phyloP scores from a whole-genome alignment of 2,329 filamentous ascomycete genomes.

The Coleophoma cylindrospora region DNA sequence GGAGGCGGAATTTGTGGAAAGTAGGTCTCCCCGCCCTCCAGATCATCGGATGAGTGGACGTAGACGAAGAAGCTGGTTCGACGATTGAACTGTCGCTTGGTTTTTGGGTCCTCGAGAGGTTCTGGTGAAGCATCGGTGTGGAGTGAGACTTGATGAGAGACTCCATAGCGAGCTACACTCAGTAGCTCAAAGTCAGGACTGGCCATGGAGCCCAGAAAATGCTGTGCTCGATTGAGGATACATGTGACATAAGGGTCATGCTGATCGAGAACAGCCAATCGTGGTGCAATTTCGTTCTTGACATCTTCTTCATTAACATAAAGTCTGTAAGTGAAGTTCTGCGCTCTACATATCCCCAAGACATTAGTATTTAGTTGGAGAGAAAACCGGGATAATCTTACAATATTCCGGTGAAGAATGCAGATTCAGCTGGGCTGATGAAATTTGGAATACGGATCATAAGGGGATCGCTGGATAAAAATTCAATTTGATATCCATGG shows the following conservation, averaged over 20 bases:
- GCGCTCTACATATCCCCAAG: not conserved
- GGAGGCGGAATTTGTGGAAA: not conserved
- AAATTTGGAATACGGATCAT: not conserved
- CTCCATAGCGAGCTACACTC: not conserved
- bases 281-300: not conserved
- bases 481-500: not conserved
- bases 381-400: not conserved
- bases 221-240: not conserved
- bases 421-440: not conserved
- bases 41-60: not conserved
- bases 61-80: not conserved
- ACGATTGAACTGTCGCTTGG: not conserved
- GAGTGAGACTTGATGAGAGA: not conserved
- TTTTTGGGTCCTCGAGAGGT: not conserved
- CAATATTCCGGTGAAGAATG: not conserved
- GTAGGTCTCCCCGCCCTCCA: not conserved
- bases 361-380: not conserved
- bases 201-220: not conserved
- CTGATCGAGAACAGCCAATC: not conserved
- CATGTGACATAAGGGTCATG: not conserved
- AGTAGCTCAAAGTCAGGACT: not conserved
- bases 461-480: not conserved
- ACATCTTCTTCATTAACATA: not conserved
- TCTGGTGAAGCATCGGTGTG: not conserved
- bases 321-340: not conserved